Evolutionary conservation across 2,329 filamentous ascomycete genomes (phyloP), one percentile per base, ranked within the genome.

Genomic region (Phaeosphaeriaceae sp.): DNA sequence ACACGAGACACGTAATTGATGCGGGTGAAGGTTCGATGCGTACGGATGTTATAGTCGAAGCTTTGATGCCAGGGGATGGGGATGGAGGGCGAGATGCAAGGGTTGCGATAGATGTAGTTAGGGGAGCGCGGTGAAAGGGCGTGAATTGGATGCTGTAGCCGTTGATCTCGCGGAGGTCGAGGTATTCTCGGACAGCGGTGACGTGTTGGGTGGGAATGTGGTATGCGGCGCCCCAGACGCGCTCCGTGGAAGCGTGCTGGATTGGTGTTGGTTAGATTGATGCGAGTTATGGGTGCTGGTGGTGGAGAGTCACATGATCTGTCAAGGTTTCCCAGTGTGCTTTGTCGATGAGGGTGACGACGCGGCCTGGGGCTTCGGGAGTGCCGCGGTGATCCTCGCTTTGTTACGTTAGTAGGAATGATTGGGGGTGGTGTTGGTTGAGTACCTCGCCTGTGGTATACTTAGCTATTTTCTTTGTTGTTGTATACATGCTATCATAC

Each of bases 341-440:
- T 47, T 86, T 86, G 67, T 92, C 87, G 57, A 99, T 96, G 16
- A 99, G 83, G 2, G 94, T 99, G 33, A 93, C 93, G 46, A 99
- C 94, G 48, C 94, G 87, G 1, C 94, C 94, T 0, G 94, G 94
- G 1, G 87, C 84, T 63, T 89, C 84, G 42, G 91, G 91, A 0
- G 94, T 97, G 47, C 94, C 94, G 61, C 94, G 87, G 73, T 99
- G 94, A 76, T 99, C 94, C 75, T 96, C 85, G 73, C 93, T 97
- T 17, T 37, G 23, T 51, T 15, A 42, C 16, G 17, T 56, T 17
- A 59, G 34, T 29, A 9, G 11, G 21, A n/a, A 28, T 16, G 17
- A 12, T n/a, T 39, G 28, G 28, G n/a, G 11, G 3, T 38, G 6
- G 11, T 13, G 42, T n/a, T 18, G n/a, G 29, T 20, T 35, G 32